Percentiles rank a stretch among this genome's conserved stretches.
Conservation (phyloP, 768 basidiomycete species). For the Pulveroboletus frians region DNA sequence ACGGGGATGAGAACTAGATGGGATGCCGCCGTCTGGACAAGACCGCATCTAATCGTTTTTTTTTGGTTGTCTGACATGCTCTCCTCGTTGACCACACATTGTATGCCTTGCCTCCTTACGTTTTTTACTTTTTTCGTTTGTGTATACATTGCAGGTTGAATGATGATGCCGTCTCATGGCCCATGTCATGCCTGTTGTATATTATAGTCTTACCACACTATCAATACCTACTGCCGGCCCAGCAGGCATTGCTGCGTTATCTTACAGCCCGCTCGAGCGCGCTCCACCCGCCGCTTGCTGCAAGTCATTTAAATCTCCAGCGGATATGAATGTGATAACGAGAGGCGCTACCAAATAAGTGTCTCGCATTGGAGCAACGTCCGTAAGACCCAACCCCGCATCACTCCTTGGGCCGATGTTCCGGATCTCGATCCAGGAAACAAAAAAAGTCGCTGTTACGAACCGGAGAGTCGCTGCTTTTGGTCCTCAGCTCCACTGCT, state of each 20-base stretch:
- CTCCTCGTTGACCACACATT: slow-evolving; percentile 4
- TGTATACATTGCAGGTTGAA: slow-evolving; percentile 29
- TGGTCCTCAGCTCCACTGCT: slow-evolving; percentile 14
- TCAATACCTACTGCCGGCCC: slow-evolving; percentile 28
- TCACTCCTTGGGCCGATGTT: slow-evolving; percentile 21
- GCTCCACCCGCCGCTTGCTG: background rate
- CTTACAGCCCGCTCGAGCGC: background rate
- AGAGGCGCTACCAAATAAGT: slow-evolving; percentile 4
- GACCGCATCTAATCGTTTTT: slow-evolving; percentile 15
- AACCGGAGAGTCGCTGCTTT: slow-evolving; percentile 29
- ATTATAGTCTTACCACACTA: slow-evolving; percentile 26
- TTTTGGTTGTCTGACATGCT: slow-evolving; percentile 17
- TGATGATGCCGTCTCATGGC: slow-evolving; percentile 18
- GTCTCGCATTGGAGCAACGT: slow-evolving; percentile 4
- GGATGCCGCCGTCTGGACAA: slow-evolving; percentile 10
- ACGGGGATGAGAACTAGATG: slow-evolving; percentile 31
- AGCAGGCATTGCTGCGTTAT: slow-evolving; percentile 23
- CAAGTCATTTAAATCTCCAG: background rate
- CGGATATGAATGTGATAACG: slow-evolving; percentile 3
- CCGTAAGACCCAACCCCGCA: slow-evolving; percentile 21
- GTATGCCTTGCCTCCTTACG: too few species aligned
- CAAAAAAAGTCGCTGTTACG: slow-evolving; percentile 21
- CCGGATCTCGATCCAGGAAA: slow-evolving; percentile 27
- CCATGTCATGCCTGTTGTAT: slow-evolving; percentile 21
- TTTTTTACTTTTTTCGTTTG: background rate